Evolutionary conservation across 352 stramenopile genomes (phyloP).

Genomic region (Phytophthora cryptogea): DNA sequence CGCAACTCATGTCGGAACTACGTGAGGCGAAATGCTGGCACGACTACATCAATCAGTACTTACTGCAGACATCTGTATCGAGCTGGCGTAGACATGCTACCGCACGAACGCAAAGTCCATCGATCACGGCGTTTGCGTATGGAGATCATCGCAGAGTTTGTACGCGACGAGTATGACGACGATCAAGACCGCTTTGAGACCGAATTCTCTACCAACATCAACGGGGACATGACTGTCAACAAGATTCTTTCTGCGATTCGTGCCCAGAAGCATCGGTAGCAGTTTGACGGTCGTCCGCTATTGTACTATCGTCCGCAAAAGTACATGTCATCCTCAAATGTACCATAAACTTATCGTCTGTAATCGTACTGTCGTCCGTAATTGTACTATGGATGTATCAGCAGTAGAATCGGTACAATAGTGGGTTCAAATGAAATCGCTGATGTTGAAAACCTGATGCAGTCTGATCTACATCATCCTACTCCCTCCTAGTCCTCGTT

Average conservation of each 20-base stretch:
- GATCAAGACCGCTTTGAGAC: neutral
- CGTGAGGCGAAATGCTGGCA: constrained; percentile 2
- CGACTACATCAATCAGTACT: constrained; percentile 11
- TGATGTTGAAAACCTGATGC: too few relatives aligned
- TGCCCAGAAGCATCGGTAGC: neutral
- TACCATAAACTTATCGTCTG: too few relatives aligned
- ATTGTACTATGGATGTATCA: too few relatives aligned
- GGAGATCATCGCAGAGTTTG: constrained; percentile 3
- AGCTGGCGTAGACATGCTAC: constrained; percentile 8
- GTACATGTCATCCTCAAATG: too few relatives aligned
- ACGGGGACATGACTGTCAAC: constrained; percentile 4
- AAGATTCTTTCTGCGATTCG: constrained; percentile 1
- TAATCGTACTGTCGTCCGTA: too few relatives aligned
- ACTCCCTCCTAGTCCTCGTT: neutral
- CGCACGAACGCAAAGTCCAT: constrained; percentile 3
- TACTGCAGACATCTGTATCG: constrained; percentile 9
- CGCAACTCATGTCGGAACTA: neutral
- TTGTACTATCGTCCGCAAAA: constrained; percentile 6
- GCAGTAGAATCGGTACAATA: too few relatives aligned
- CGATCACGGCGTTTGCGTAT: constrained; percentile 4
- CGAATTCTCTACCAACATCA: neutral
- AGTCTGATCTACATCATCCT: too few relatives aligned
- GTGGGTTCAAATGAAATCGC: too few relatives aligned
- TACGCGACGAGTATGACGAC: constrained; percentile 1
- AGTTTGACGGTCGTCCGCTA: neutral